phyloP scores from a whole-genome alignment of 1,284 basidiomycete genomes.

The Irpex sp. region DNA sequence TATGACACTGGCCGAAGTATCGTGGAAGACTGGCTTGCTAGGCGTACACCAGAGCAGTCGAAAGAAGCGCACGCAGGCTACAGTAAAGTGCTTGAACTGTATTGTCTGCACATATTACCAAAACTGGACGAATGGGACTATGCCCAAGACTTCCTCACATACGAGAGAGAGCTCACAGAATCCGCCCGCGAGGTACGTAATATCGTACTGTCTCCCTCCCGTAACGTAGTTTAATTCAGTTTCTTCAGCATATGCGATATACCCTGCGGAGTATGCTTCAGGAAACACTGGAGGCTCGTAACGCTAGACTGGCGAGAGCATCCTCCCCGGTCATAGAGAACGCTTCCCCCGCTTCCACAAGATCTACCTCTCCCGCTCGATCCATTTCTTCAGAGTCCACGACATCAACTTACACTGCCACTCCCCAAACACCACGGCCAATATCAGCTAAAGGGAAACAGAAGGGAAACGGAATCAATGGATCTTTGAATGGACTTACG shows the following conservation, averaged over 20 bases:
- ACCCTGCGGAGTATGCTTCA: constrained; percentile 12
- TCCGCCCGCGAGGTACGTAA: constrained; percentile 49
- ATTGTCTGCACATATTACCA: constrained; percentile 68
- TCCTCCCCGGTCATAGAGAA: constrained; percentile 10
- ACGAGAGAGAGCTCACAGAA: constrained; percentile 60
- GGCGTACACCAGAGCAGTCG: constrained; percentile 32
- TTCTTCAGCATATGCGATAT: not conserved
- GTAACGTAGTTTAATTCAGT: not conserved
- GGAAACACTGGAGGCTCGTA: constrained; percentile 18
- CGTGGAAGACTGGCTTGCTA: constrained; percentile 73
- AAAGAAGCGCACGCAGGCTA: constrained; percentile 50
- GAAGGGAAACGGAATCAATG: constrained; percentile 8
- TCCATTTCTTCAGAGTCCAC: constrained; percentile 32
- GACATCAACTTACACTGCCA: constrained; percentile 28
- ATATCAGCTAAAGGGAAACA: constrained; percentile 5
- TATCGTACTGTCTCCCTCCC: not conserved
- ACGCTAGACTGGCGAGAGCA: constrained; percentile 21
- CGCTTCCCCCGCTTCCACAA: constrained; percentile 18
- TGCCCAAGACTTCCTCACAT: constrained; percentile 66
- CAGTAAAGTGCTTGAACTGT: constrained; percentile 69
- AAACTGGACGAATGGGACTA: constrained; percentile 75
- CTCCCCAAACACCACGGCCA: constrained; percentile 25
- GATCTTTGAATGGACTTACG: constrained; percentile 9
- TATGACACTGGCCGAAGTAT: constrained; percentile 58
- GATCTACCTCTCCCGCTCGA: constrained; percentile 42